Evolutionary conservation across 345 rosid genomes (phyloP).

Genomic region (Streptanthus diversifolius): DNA sequence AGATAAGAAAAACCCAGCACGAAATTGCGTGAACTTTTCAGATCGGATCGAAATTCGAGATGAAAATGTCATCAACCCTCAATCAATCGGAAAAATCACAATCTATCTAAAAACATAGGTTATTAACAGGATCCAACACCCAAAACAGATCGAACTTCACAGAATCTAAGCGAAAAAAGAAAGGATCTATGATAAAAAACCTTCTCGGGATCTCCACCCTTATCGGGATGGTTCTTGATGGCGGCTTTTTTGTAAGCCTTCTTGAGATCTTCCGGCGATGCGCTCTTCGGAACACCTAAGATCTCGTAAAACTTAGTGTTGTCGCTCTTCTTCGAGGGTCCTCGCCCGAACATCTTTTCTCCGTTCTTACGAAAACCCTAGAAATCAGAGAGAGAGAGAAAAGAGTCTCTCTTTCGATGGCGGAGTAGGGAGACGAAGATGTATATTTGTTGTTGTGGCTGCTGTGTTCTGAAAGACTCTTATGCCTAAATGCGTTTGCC

Average conservation of each 20-base stretch:
- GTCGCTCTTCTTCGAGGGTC: constrained; percentile 65
- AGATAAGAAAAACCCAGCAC: too few relatives aligned
- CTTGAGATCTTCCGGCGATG: constrained; percentile 73
- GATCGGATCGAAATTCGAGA: constrained; percentile 13
- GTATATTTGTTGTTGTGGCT: neutral
- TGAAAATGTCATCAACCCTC: neutral
- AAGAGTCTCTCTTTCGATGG: neutral
- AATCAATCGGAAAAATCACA: neutral
- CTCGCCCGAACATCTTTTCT: constrained; percentile 66
- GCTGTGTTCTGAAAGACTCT: neutral
- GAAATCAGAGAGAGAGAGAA: neutral
- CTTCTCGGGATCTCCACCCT: constrained; percentile 76
- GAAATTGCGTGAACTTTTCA: too few relatives aligned
- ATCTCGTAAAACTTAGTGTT: constrained; percentile 77
- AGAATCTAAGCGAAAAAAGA: neutral
- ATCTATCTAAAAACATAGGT: neutral
- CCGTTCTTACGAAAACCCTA: constrained; percentile 20
- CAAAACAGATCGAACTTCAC: neutral
- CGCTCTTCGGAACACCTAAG: constrained; percentile 71
- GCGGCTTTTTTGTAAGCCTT: constrained; percentile 89
- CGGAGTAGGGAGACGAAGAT: neutral
- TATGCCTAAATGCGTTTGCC: constrained; percentile 9
- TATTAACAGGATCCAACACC: too few relatives aligned
- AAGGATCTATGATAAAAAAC: neutral
- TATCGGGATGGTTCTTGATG: constrained; percentile 88